Evolutionary conservation across 2,329 filamentous ascomycete genomes (phyloP), one percentile per base, ranked within the genome.

Genomic region (Fusarium sp.): DNA sequence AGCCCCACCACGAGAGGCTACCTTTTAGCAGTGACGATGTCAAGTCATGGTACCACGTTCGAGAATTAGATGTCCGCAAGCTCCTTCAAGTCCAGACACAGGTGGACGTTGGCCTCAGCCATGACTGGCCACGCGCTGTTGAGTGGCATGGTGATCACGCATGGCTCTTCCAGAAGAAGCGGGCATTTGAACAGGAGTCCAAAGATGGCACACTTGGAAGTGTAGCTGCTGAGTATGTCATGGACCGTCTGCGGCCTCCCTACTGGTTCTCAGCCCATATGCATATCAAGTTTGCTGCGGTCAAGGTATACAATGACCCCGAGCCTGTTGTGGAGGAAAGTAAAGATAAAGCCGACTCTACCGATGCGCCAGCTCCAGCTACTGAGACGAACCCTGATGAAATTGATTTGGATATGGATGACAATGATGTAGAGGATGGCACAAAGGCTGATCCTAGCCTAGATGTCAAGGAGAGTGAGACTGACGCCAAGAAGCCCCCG

Each of bases 211-310:
- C 83, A 10, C 81, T 99, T 22, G 96, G 96, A 0, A 98, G 88
- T 71, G 81, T 87, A 32, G 95, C 95, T 1, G 94, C 94, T 1
- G 88, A 87, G 74, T 88, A 91, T 70, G 89, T 97, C 20, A 86
- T 98, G 79, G 90, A 97, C 75, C 86, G 92, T 30, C 79, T 99
- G 52, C 85, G 93, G 52, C 96, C 96, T 11, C 85, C 86, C 0
- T 91, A 93, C 76, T 99, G 96, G 96, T 97, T 98, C 76, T 91
- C 92, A 37, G 96, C 94, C 4, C 96, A 99, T 79, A 80, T 98
- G 80, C 96, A 99, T 78, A 90, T 92, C 82, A 96, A 95, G 75
- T 98, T 91, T 76, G 80, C 90, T 1, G 96, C 94, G 1, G 77
- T 88, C 66, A 90, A 87, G 75, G 81, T 67, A n/a, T 90, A 88